Evolutionary conservation across 1,284 basidiomycete genomes (phyloP), one percentile per base, ranked within the genome.

Genomic region (Tilletia walkeri): DNA sequence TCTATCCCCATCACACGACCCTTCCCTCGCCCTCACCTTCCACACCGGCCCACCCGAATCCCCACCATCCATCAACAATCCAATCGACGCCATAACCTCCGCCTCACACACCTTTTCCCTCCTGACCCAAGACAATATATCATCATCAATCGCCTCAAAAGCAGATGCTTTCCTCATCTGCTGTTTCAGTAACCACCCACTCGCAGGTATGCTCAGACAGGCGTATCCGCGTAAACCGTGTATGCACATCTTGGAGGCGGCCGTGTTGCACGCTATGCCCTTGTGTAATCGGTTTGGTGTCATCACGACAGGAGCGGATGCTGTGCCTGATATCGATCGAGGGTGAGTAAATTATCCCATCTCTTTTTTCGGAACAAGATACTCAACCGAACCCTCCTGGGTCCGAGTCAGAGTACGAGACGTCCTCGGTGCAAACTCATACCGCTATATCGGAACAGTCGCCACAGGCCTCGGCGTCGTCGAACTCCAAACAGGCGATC

Each of bases 121-220:
- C 41, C 41, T 45, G 24, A 30, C 24, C 24, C 4, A 30, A 49
- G 2, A 38, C 73, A 6, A 0, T 69, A 48, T 5, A 69, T 1
- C 69, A 67, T 1, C 6, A 45, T 30, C 63, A 68, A 73, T 48
- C 65, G 70, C 48, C 20, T 14, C 41, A 45, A 45, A 14, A 0
- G 66, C 71, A 6, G 61, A 53, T 0, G 76, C 74, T 0, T 74
- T 76, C 56, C 48, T 80, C 3, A 71, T 80, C 9, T 76, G 76
- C 14, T 80, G 78, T 54, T 80, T 80, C 54, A 72, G 70, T n/a
- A 72, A 77, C 63, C 78, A 80, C 50, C 77, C 78, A 1, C 68
- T 80, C 0, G 76, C 72, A 5, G 56, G 67, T 2, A 78, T 80
- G 67, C 18, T 80, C 6, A 53, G 75, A 2, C 67, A 67, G 20